These are phyloP conservation scores for Cyclotella choctawhatcheeana DNA, from an alignment of 108 stramenopile species.

Conservation along the genomic window DNA sequence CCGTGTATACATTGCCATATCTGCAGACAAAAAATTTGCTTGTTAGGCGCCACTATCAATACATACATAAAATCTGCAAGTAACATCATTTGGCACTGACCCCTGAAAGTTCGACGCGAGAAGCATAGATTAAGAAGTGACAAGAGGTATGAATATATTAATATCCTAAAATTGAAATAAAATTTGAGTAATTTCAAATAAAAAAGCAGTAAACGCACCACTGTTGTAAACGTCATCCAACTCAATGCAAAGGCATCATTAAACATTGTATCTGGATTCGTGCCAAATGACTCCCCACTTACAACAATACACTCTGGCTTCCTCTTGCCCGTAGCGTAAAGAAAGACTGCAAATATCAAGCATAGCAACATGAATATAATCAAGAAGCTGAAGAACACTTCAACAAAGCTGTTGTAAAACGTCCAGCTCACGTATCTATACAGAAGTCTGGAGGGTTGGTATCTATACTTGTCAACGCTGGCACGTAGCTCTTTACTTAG, in stretches of 20 bases:
- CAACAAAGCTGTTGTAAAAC: conserved; percentile 22
- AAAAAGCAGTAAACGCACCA: conserved; percentile 32
- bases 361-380: conserved; percentile 22
- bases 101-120: too few species aligned
- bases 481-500: neutral
- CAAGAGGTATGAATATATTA: too few species aligned
- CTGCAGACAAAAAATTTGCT: conserved; percentile 20
- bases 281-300: conserved; percentile 38
- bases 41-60: too few species aligned
- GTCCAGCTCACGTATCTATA: conserved; percentile 52
- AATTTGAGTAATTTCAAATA: too few species aligned
- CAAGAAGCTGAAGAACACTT: conserved; percentile 39
- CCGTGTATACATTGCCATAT: conserved; percentile 75
- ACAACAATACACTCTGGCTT: conserved; percentile 43
- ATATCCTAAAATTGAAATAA: too few species aligned
- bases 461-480: conserved; percentile 26
- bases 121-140: too few species aligned
- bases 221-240: conserved; percentile 85
- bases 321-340: conserved; percentile 15
- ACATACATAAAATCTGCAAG: too few species aligned
- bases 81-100: too few species aligned
- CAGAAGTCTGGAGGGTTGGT: conserved; percentile 29
- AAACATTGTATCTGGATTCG: conserved; percentile 43
- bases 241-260: conserved; percentile 80
- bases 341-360: conserved; percentile 31